phyloP scores from a whole-genome alignment of 2,329 filamentous ascomycete species.

The Xylaria sp. region DNA sequence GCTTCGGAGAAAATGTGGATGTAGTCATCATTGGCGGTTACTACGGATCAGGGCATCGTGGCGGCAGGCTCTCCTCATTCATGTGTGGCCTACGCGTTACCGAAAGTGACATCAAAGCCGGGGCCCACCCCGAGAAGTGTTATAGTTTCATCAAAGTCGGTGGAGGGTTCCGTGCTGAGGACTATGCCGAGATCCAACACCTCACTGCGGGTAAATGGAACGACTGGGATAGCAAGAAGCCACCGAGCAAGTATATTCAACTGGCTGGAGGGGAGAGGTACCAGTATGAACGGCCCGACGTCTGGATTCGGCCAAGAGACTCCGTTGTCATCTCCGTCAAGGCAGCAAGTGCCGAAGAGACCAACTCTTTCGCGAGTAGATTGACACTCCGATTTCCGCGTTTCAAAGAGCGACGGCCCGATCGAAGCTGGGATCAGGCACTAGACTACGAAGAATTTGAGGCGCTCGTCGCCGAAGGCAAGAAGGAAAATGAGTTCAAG shows the following conservation, averaged over 20 bases:
- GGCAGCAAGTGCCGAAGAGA: conserved; percentile 76
- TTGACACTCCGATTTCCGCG: conserved; percentile 89
- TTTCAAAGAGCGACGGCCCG: conserved; percentile 80
- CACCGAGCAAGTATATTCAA: conserved; percentile 79
- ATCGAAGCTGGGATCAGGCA: conserved; percentile 82
- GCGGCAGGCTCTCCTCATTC: conserved; percentile 83
- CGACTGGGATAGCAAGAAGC: conserved; percentile 78
- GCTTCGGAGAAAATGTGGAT: conserved; percentile 92
- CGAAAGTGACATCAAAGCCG: conserved; percentile 66
- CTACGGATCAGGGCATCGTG: conserved; percentile 85
- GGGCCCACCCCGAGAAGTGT: conserved; percentile 72
- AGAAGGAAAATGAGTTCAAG: conserved; percentile 76
- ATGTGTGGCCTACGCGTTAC: conserved; percentile 85
- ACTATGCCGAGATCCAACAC: conserved; percentile 83
- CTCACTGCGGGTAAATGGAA: conserved; percentile 91
- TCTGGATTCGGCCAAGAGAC: conserved; percentile 90
- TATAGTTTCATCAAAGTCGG: conserved; percentile 98
- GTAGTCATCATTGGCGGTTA: conserved; percentile 90
- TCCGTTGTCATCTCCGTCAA: conserved; percentile 90
- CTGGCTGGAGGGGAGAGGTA: conserved; percentile 74
- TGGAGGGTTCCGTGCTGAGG: conserved; percentile 84
- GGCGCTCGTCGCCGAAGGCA: conserved; percentile 73
- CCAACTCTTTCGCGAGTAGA: conserved; percentile 77
- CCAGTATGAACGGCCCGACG: conserved; percentile 81
- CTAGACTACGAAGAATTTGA: conserved; percentile 80